These are phyloP conservation scores for Erigeron philadelphicus DNA, from an alignment of 140 eudicot genomes.

Conservation along the genomic window DNA sequence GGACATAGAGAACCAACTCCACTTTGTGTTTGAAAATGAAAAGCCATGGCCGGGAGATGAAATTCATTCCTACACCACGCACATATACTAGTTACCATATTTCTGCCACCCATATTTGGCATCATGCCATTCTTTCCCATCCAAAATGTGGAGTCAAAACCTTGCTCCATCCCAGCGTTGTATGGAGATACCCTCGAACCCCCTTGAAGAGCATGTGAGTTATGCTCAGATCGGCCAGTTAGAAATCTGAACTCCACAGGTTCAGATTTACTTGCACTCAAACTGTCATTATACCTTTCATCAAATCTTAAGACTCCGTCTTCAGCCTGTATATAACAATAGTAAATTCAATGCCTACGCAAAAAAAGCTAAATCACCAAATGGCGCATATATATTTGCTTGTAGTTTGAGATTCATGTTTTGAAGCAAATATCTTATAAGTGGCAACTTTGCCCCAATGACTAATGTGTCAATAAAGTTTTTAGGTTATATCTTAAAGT, in stretches of 20 bases:
- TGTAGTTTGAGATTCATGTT: too few species aligned
- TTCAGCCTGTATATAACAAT: slow-evolving; percentile 40
- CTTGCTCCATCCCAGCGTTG: slow-evolving; percentile 42
- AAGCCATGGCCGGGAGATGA: slow-evolving; percentile 46
- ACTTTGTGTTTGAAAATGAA: slow-evolving; percentile 40
- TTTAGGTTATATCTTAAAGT: neutral
- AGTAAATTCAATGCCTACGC: neutral
- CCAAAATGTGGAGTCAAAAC: slow-evolving; percentile 60
- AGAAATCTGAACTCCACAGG: slow-evolving; percentile 80
- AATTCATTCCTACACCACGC: slow-evolving; percentile 80
- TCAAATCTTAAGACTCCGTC: slow-evolving; percentile 37
- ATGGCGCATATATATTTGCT: too few species aligned
- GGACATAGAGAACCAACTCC: slow-evolving; percentile 69
- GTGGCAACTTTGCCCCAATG: too few species aligned
- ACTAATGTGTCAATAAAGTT: too few species aligned
- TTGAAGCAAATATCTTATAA: too few species aligned
- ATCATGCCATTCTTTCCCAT: slow-evolving; percentile 48
- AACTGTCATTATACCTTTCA: slow-evolving; percentile 40
- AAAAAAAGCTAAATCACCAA: slow-evolving; percentile 10
- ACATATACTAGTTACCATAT: slow-evolving; percentile 47
- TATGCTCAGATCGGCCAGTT: slow-evolving; percentile 37
- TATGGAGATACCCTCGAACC: slow-evolving; percentile 40
- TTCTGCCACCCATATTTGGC: slow-evolving; percentile 42
- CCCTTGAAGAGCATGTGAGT: slow-evolving; percentile 37
- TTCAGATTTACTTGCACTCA: slow-evolving; percentile 38